Conservation (phyloP, 805 yeast genomes). For the Metschnikowia picachoensis region DNA sequence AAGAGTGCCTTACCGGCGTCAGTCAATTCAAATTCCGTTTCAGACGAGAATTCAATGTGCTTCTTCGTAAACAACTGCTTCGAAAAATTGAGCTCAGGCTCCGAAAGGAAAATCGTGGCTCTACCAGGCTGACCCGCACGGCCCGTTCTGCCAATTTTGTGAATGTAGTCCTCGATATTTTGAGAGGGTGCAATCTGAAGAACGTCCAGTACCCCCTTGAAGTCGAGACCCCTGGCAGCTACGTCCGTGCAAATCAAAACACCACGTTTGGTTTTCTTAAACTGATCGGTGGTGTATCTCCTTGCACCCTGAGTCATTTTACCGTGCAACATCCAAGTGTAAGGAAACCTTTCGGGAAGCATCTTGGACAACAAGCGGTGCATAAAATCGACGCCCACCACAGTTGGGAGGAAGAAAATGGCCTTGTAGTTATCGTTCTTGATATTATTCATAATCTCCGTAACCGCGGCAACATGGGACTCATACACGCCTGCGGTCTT, state of each 20-base stretch:
- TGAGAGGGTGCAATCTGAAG: slow-evolving; percentile 77
- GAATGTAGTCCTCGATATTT: slow-evolving; percentile 77
- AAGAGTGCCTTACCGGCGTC: slow-evolving; percentile 30
- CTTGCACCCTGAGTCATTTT: slow-evolving; percentile 67
- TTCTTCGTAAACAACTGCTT: slow-evolving; percentile 43
- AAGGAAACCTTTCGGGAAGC: slow-evolving; percentile 6
- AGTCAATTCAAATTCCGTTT: slow-evolving; percentile 34
- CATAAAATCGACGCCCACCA: slow-evolving; percentile 60
- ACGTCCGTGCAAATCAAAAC: slow-evolving; percentile 85
- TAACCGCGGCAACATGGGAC: slow-evolving; percentile 54
- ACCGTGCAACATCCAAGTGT: slow-evolving; percentile 55
- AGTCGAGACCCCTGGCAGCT: slow-evolving; percentile 95
- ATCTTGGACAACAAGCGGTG: slow-evolving; percentile 34
- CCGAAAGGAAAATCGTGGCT: slow-evolving; percentile 57
- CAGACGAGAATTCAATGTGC: slow-evolving; percentile 52
- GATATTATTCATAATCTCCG: slow-evolving; percentile 39
- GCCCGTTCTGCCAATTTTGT: slow-evolving; percentile 94
- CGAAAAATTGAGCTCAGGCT: slow-evolving; percentile 55
- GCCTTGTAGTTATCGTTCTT: slow-evolving; percentile 56
- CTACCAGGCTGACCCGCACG: slow-evolving; percentile 82
- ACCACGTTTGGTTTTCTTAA: slow-evolving; percentile 45
- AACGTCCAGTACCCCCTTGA: slow-evolving; percentile 83
- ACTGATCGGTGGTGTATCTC: slow-evolving; percentile 52
- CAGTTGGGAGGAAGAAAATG: slow-evolving; percentile 79
- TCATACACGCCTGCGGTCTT: slow-evolving; percentile 53